Conservation (phyloP, 441 rosid genomes). For the Bruguiera hainesii region DNA sequence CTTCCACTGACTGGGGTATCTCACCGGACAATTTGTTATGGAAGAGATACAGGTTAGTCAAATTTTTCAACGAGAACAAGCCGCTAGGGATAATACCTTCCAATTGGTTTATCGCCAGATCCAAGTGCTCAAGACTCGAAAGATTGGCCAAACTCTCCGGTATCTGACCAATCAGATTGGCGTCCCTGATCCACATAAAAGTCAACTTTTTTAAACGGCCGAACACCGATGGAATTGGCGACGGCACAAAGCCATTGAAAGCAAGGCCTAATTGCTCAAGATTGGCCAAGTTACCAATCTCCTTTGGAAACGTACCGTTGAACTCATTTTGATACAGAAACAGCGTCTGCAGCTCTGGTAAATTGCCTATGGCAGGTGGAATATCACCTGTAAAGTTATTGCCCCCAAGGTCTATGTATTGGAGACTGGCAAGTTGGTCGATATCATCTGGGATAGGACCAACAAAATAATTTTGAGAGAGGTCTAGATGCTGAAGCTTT, state of each 20-base stretch:
- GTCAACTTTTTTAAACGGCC: constrained; percentile 48
- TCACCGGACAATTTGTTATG: constrained; percentile 48
- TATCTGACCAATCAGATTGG: constrained; percentile 67
- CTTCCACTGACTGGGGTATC: constrained; percentile 44
- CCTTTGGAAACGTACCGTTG: constrained; percentile 74
- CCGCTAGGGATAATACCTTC: constrained; percentile 48
- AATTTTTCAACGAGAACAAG: constrained; percentile 49
- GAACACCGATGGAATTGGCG: constrained; percentile 56
- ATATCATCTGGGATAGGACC: constrained; percentile 66
- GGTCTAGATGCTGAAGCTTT: constrained; percentile 47
- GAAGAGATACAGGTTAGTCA: constrained; percentile 43
- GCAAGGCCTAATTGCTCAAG: constrained; percentile 49
- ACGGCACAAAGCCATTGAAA: constrained; percentile 45
- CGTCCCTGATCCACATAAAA: constrained; percentile 36
- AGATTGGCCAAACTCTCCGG: constrained; percentile 45
- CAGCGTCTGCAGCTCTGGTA: constrained; percentile 41
- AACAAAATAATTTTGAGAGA: constrained; percentile 68
- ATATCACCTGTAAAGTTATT: constrained; percentile 67
- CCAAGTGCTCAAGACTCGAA: constrained; percentile 45
- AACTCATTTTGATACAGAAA: constrained; percentile 38
- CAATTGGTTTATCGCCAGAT: constrained; percentile 45
- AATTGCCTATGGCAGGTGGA: constrained; percentile 45
- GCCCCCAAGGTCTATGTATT: constrained; percentile 41
- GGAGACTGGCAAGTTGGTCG: constrained; percentile 41
- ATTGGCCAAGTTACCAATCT: constrained; percentile 62